Percentiles rank a stretch among this genome's conserved stretches.
Evolutionary conservation across 192 early-diverging fungal species (phyloP).

Genomic region (Piromyces finnis): DNA sequence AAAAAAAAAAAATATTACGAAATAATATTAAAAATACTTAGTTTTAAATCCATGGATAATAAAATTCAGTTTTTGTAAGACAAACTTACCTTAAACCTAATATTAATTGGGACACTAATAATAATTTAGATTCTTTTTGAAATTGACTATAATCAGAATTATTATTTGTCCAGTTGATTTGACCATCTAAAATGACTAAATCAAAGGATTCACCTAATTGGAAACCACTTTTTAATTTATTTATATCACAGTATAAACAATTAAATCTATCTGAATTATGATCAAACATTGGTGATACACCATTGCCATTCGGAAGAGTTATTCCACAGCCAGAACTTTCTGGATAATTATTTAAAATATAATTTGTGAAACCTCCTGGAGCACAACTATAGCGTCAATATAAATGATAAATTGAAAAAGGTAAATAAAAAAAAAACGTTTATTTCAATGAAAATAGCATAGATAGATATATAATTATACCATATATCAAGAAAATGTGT

Average conservation of each 20-base stretch:
- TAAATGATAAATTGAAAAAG: no score
- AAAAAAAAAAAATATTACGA: no score
- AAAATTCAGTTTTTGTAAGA: no score
- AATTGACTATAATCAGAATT: background rate
- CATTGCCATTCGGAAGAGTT: background rate
- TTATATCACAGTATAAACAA: background rate
- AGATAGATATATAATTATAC: background rate
- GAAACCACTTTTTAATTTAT: background rate
- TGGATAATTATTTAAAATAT: background rate
- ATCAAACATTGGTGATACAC: background rate
- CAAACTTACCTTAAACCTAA: background rate
- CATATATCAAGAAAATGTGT: background rate
- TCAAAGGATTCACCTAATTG: background rate
- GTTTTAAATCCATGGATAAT: no score
- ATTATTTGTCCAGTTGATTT: background rate
- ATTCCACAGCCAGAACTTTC: background rate
- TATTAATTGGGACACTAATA: background rate
- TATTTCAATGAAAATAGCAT: no score
- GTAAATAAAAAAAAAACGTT: no score
- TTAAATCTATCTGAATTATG: background rate
- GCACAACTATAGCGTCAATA: background rate
- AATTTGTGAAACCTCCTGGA: background rate
- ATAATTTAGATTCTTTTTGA: background rate
- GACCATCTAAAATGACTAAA: background rate
- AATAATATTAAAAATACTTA: no score